phyloP scores from a whole-genome alignment of 176 grass and related monocot species.

The Cenchrus americanus region DNA sequence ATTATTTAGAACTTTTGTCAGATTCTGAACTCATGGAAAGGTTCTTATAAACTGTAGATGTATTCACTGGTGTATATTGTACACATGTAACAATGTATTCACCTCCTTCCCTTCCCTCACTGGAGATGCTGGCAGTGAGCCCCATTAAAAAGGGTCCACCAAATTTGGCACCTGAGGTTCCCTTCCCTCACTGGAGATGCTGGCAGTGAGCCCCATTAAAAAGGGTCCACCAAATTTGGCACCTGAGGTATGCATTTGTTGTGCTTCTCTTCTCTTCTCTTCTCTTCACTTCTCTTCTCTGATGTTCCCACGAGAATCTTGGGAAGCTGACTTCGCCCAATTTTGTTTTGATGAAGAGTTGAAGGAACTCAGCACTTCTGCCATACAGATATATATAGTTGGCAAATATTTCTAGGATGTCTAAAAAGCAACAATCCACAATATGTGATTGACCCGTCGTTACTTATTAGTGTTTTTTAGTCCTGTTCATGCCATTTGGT shows the following conservation, averaged over 20 bases:
- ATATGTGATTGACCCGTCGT: neutral
- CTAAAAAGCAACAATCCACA: neutral
- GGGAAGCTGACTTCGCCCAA: neutral
- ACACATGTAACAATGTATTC: too few relatives aligned
- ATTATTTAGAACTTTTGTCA: too few relatives aligned
- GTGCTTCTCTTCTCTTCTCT: neutral
- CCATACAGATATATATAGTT: neutral
- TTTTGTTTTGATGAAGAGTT: neutral
- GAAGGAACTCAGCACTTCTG: neutral
- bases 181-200: too few relatives aligned
- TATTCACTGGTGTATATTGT: too few relatives aligned
- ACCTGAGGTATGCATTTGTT: constrained; percentile 17
- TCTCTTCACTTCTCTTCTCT: neutral
- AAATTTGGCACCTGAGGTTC: too few relatives aligned
- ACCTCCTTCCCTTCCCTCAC: too few relatives aligned
- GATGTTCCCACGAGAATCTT: neutral
- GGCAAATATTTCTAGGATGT: neutral
- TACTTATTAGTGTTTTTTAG: neutral
- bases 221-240: neutral
- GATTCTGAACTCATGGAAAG: too few relatives aligned
- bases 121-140: too few relatives aligned
- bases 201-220: too few relatives aligned
- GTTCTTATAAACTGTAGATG: too few relatives aligned
- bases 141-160: too few relatives aligned
- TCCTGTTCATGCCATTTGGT: neutral